phyloP scores from a whole-genome alignment of 768 basidiomycete species.

The Tylopilus intermedius region DNA sequence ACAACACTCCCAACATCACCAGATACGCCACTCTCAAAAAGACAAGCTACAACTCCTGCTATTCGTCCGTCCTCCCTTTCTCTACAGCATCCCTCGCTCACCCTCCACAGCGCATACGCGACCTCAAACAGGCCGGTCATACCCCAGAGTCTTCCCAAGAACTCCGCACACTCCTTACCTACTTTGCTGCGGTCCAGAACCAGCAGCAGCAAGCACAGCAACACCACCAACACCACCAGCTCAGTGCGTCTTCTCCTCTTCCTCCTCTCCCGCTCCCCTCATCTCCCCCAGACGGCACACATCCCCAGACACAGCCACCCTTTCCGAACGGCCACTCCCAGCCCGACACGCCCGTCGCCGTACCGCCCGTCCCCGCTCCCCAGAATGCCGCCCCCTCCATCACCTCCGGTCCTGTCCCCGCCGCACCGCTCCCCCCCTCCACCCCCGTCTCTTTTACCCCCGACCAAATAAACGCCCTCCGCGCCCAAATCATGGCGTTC shows the following conservation, averaged over 20 bases:
- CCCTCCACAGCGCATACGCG: slow-evolving; percentile 37
- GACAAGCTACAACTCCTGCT: slow-evolving; percentile 26
- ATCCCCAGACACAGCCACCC: slow-evolving; percentile 30
- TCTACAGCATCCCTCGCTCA: background rate
- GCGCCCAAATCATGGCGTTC: slow-evolving; percentile 80
- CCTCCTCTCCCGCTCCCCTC: slow-evolving; percentile 5
- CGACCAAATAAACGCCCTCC: slow-evolving; percentile 71
- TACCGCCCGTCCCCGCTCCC: slow-evolving; percentile 30
- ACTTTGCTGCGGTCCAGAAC: slow-evolving; percentile 32
- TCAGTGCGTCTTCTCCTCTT: slow-evolving; percentile 26
- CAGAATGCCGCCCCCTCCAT: slow-evolving; percentile 36
- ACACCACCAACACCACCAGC: slow-evolving; percentile 24
- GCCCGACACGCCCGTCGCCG: slow-evolving; percentile 6
- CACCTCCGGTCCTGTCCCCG: slow-evolving; percentile 46
- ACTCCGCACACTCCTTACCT: slow-evolving; percentile 36
- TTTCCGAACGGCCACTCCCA: slow-evolving; percentile 40
- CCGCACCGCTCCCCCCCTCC: slow-evolving; percentile 50
- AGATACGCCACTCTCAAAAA: slow-evolving; percentile 17
- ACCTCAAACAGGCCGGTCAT: slow-evolving; percentile 40
- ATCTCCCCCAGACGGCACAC: slow-evolving; percentile 28
- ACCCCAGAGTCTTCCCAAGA: slow-evolving; percentile 44
- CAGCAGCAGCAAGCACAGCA: slow-evolving; percentile 28
- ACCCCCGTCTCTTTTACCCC: slow-evolving; percentile 76
- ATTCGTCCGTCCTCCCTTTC: slow-evolving; percentile 6
- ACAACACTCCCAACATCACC: background rate